phyloP scores from a whole-genome alignment of 148 eudicot species.

The Nepenthes mirabilis region DNA sequence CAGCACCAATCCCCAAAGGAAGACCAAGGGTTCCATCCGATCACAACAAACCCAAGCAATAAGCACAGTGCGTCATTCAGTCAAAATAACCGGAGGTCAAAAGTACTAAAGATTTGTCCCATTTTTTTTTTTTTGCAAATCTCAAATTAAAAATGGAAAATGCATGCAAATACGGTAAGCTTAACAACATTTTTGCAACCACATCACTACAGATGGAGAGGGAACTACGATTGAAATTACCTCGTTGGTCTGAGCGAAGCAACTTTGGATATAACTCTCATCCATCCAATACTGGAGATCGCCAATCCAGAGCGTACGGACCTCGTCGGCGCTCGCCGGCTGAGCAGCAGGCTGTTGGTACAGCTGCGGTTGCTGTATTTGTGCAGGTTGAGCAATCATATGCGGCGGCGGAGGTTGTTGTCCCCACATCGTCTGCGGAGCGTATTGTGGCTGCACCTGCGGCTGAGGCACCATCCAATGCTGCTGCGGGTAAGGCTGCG shows the following conservation, averaged over 20 bases:
- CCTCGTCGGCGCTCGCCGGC: constrained; percentile 40
- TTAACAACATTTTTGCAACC: no score
- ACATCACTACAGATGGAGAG: no score
- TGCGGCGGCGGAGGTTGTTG: constrained; percentile 19
- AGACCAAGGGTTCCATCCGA: no score
- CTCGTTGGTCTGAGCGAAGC: constrained; percentile 69
- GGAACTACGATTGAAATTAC: constrained; percentile 11
- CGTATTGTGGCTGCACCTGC: constrained; percentile 19
- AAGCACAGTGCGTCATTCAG: no score
- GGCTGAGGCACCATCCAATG: not conserved
- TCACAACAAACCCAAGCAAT: no score
- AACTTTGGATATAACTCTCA: constrained; percentile 42
- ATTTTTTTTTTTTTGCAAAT: no score
- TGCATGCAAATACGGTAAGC: no score
- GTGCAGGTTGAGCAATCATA: constrained; percentile 9
- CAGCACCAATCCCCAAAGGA: no score
- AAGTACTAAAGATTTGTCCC: no score
- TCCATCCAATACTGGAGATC: constrained; percentile 94
- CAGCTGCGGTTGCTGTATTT: constrained; percentile 18
- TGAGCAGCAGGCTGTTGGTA: constrained; percentile 20
- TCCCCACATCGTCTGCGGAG: constrained; percentile 4
- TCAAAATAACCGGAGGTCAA: no score
- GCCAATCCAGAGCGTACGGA: constrained; percentile 82
- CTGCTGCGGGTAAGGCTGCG: constrained; percentile 26
- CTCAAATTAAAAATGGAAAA: no score